Percentiles rank a stretch among this genome's conserved stretches.
Conservation (phyloP, 768 basidiomycete genomes). For the Xanthoconium stramineum region DNA sequence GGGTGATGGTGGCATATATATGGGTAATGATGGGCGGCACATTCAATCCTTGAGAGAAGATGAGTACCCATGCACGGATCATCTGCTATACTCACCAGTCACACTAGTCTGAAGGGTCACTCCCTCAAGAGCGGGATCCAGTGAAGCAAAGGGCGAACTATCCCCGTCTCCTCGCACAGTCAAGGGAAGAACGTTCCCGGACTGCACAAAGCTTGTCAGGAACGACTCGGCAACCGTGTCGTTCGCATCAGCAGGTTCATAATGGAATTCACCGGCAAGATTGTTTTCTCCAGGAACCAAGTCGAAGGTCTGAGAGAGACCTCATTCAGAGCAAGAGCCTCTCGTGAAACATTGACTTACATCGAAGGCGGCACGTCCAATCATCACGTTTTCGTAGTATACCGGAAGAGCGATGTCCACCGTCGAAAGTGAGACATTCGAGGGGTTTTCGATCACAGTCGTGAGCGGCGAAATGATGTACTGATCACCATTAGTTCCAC, state of each 20-base stretch:
- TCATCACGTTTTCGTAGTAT: conserved; percentile 48
- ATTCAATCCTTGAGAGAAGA: conserved; percentile 37
- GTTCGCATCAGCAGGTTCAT: conserved; percentile 60
- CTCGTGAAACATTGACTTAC: conserved; percentile 34
- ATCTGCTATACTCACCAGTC: conserved; percentile 34
- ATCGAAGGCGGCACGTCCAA: conserved; percentile 58
- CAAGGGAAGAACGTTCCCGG: conserved; percentile 43
- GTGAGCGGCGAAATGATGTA: conserved; percentile 59
- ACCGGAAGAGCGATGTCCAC: conserved; percentile 57
- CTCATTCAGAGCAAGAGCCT: neutral
- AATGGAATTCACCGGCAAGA: conserved; percentile 60
- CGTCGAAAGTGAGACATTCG: conserved; percentile 62
- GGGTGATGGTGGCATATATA: conserved; percentile 50
- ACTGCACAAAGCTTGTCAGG: conserved; percentile 58
- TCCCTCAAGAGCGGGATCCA: conserved; percentile 53
- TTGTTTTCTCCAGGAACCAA: conserved; percentile 57
- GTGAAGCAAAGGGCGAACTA: conserved; percentile 61
- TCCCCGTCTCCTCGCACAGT: conserved; percentile 56
- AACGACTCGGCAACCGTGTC: conserved; percentile 63
- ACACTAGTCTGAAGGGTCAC: conserved; percentile 50
- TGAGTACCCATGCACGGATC: neutral
- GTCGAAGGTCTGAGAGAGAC: conserved; percentile 44
- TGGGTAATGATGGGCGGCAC: conserved; percentile 56
- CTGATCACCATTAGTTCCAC: conserved; percentile 56
- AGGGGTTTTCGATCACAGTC: conserved; percentile 60